Base-by-base conservation (phyloP, 192 early-diverging fungal genomes). In the Gonapodya prolifera region DNA sequence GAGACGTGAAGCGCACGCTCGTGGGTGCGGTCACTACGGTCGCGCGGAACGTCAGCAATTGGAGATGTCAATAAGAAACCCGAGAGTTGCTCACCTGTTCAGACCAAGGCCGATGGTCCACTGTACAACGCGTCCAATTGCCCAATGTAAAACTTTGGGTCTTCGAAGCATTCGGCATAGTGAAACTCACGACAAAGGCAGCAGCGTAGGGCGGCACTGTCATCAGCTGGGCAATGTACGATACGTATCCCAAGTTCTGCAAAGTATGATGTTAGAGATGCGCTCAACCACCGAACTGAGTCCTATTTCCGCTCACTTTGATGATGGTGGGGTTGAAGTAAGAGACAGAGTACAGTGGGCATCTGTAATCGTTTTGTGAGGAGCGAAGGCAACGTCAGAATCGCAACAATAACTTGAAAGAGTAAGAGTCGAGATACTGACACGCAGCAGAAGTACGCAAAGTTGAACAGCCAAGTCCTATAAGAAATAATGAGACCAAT, bases 21-120 rank as follows among this genome's bases (percentile, higher is more conserved):
- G 29, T 83, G 80, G 69, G 82, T 84, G 1, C 84, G 85, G 77
- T 88, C 87, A 23, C 45, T 61, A n/a, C n/a, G n/a, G n/a, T n/a
- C n/a, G n/a, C n/a, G n/a, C n/a, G n/a, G n/a, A n/a, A n/a, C n/a
- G n/a, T n/a, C n/a, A n/a, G n/a, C n/a, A n/a, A n/a, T n/a, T n/a
- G n/a, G n/a, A n/a, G n/a, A n/a, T n/a, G n/a, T n/a, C n/a, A n/a
- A n/a, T n/a, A n/a, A n/a, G n/a, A n/a, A n/a, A n/a, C n/a, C 45
- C 45, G 23, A 61, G 8, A 8, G 45, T 8, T 8, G 23, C 45
- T 23, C 8, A 61, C 45, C 45, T 61, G 45, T 61, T 61, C 8
- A 61, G 23, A 61, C 45, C 45, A 8, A 61, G 23, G 23, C 45
- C 45, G 45, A 61, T 61, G 8, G 45, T 61, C 45, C 45, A 61